A percentile compares a stretch with the other conserved stretches of the same genome.
Evolutionary conservation across 768 basidiomycete genomes (phyloP).

Genomic region (Lentinula lateritia): DNA sequence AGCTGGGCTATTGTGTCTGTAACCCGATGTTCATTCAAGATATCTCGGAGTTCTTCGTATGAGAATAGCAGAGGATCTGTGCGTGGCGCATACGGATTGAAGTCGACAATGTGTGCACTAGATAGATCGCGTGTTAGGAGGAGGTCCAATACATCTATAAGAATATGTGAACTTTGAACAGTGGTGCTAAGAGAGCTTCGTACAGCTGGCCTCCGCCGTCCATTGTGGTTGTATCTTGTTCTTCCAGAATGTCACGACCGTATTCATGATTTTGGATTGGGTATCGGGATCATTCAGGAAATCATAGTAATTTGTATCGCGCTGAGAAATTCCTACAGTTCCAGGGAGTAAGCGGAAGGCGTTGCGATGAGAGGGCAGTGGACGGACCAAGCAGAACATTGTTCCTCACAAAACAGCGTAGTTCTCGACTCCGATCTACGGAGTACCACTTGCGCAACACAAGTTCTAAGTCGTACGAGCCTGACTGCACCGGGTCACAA

Average conservation of each 20-base stretch:
- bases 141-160: constrained; percentile 77
- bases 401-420: constrained; percentile 85
- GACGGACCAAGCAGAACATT: constrained; percentile 66
- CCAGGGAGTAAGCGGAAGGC: neutral
- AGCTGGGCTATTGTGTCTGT: neutral
- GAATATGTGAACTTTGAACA: constrained; percentile 1
- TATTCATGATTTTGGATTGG: constrained; percentile 42
- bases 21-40: constrained; percentile 20
- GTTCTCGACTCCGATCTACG: constrained; percentile 76
- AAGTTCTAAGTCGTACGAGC: constrained; percentile 66
- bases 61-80: constrained; percentile 89
- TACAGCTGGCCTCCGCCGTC: constrained; percentile 60
- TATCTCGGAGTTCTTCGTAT: constrained; percentile 62
- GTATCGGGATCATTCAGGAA: constrained; percentile 67
- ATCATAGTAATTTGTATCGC: constrained; percentile 86
- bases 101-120: constrained; percentile 80
- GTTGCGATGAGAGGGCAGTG: neutral
- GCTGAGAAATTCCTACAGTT: constrained; percentile 70
- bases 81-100: constrained; percentile 80
- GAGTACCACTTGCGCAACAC: constrained; percentile 89
- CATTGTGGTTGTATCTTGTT: constrained; percentile 57
- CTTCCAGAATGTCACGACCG: constrained; percentile 63
- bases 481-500: constrained; percentile 28
- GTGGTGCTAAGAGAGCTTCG: constrained; percentile 18
- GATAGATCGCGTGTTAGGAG: constrained; percentile 78